Evolutionary conservation across 2,329 filamentous ascomycete species (phyloP), one percentile per base, ranked within the genome.

Genomic region (Paracamarosporium sp.): DNA sequence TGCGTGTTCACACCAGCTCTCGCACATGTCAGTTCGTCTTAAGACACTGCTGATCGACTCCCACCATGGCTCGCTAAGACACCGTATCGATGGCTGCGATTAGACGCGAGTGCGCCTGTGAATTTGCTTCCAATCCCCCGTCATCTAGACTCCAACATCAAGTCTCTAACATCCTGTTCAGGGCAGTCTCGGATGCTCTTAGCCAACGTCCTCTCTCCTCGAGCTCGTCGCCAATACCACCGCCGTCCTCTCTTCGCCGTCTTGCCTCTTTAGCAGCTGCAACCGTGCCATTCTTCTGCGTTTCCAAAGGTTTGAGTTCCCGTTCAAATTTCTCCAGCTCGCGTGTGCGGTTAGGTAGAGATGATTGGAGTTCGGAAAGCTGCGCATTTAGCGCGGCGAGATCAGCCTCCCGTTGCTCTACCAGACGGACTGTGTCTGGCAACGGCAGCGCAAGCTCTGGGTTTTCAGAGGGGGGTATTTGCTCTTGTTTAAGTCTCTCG

Each of bases 161-260:
- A 15, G 87, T 79, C 62, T 88, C 86, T 64, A 92, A 71, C 77
- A 90, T 86, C 57, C 85, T 82, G 69, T 79, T 86, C 73, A 93
- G 73, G 13, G 78, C 83, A 8, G 80, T 78, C 70, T 92, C 90
- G n/a, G 86, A 87, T 17, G 88, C 88, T 63, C 86, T 85, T 77
- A 88, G 87, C 91, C 91, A 94, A 63, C 90, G 81, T 5, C 89
- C 91, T 65, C 87, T 84, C 75, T 91, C 88, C 73, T 93, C 91
- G 30, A 93, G 74, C 67, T 93, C 90, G 66, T 92, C 90, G 15
- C 86, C 86, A 40, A 87, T 85, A 5, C 88, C 89, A 7, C 88
- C 78, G 8, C 87, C 70, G 72, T 83, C 74, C 67, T 92, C 89
- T 72, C 88, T 89, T 66, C 89, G 83, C 68, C 86, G 81, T 73